Base-by-base conservation (phyloP, 2,329 filamentous ascomycete species). In the Xylaria digitata region DNA sequence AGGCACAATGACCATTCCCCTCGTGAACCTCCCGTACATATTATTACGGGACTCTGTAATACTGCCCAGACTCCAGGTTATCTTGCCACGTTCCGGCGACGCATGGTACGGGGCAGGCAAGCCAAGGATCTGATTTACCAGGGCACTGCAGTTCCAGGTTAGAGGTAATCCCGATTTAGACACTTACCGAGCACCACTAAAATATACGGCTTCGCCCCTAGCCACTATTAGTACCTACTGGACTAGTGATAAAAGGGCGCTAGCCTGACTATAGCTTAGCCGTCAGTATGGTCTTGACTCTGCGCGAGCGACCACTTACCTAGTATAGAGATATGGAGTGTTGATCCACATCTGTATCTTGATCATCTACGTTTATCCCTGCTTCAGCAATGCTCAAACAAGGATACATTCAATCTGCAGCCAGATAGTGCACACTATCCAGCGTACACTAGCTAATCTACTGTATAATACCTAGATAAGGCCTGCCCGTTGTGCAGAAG, bases 351-450 rank as follows among this genome's bases (percentile, higher is more conserved):
- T 54, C 37, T 5, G 6, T 43, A 43, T 55, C 37, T 26, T 23
- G 37, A 55, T 55, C 30, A 55, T 43, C 53, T 42, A 19, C 37
- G 34, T 54, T 11, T 42, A 42, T 60, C 48, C 45, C 46, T 50
- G 56, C 45, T 37, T 49, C 15, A 26, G 26, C 56, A n/a, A 23
- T 11, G 21, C 46, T 26, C 43, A 45, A 42, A 37, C 59, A 46
- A 54, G 59, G 59, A 48, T 61, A 30, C 3, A 37, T 37, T 37
- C 34, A 13, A 8, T 37, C 34, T 37, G 34, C 34, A 37, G 34
- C 5, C 34, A 40, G 37, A 40, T 40, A 40, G 37, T 15, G 37
- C 13, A 40, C 37, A 15, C 37, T 15, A 15, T 11, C 8, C 11
- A 37, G 8, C 34, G 5, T 37, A 37, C 34, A 26, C 26, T 26